phyloP scores from a whole-genome alignment of 345 rosid species.

The Camelina hispida region DNA sequence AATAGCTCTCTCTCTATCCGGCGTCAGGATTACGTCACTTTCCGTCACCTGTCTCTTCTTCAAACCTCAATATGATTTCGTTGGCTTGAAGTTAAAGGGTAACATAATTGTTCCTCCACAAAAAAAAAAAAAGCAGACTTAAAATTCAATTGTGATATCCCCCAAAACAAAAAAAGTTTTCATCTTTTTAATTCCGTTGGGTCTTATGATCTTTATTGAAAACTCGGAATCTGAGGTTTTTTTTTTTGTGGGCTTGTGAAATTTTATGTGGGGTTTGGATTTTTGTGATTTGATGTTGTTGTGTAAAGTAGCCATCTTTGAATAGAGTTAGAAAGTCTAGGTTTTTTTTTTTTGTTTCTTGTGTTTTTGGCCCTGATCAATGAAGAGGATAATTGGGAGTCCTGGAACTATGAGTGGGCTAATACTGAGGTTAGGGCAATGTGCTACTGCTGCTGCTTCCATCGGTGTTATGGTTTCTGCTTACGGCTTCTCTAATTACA shows the following conservation, averaged over 20 bases:
- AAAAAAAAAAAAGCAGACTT: background rate
- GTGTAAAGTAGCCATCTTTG: slow-evolving; percentile 13
- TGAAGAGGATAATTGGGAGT: slow-evolving; percentile 82
- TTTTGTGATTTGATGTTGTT: slow-evolving; percentile 7
- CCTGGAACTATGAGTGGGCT: slow-evolving; percentile 86
- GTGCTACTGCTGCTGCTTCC: slow-evolving; percentile 76
- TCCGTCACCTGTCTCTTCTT: slow-evolving; percentile 19
- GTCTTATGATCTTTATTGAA: slow-evolving; percentile 2
- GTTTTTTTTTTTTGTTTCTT: background rate
- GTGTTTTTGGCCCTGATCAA: background rate
- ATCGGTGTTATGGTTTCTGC: slow-evolving; percentile 78
- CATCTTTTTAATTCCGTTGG: slow-evolving; percentile 6
- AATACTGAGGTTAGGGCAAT: slow-evolving; percentile 71
- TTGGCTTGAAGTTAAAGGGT: slow-evolving; percentile 41
- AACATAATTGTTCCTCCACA: slow-evolving; percentile 34
- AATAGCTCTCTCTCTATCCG: background rate
- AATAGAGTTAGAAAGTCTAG: background rate
- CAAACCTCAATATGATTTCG: slow-evolving; percentile 23
- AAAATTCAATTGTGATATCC: background rate
- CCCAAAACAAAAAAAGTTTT: background rate
- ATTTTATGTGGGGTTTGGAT: background rate
- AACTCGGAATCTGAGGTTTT: slow-evolving; percentile 14
- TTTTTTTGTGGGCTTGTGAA: background rate
- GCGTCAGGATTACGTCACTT: slow-evolving; percentile 35
- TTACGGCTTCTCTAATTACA: slow-evolving; percentile 69